Percentiles rank a stretch among this genome's conserved stretches.
Conservation (phyloP, 1,284 basidiomycete genomes). For the Chalciporus sp. region DNA sequence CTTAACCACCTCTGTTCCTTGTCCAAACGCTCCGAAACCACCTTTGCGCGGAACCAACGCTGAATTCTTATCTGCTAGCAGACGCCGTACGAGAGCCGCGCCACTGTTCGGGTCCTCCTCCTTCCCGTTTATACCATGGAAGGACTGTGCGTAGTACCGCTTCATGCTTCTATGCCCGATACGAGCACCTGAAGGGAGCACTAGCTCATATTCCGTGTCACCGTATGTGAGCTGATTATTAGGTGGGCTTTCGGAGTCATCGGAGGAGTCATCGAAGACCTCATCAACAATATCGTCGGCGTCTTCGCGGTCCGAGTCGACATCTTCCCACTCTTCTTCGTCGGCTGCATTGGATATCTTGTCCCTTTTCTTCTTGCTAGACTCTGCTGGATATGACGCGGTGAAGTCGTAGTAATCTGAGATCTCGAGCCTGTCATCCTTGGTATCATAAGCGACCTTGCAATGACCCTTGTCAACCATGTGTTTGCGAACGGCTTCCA, state of each 20-base stretch:
- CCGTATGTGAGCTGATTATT: slow-evolving; percentile 68
- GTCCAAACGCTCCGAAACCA: slow-evolving; percentile 83
- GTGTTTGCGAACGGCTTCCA: slow-evolving; percentile 89
- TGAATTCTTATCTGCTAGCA: slow-evolving; percentile 80
- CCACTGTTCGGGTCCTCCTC: slow-evolving; percentile 68
- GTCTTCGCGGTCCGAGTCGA: slow-evolving; percentile 49
- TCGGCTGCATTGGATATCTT: slow-evolving; percentile 16
- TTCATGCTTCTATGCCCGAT: slow-evolving; percentile 91
- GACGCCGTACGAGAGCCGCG: slow-evolving; percentile 70
- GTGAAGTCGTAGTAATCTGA: slow-evolving; percentile 96
- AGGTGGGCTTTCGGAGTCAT: slow-evolving; percentile 47
- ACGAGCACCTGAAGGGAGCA: slow-evolving; percentile 89
- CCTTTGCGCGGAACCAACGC: slow-evolving; percentile 84
- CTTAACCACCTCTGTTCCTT: slow-evolving; percentile 80
- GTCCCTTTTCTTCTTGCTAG: slow-evolving; percentile 36
- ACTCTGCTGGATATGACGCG: slow-evolving; percentile 71
- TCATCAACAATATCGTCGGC: slow-evolving; percentile 45
- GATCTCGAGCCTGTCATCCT: slow-evolving; percentile 82
- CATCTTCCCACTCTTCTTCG: slow-evolving; percentile 64
- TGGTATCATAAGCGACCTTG: slow-evolving; percentile 90
- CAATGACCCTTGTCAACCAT: slow-evolving; percentile 96
- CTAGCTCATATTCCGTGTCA: slow-evolving; percentile 85
- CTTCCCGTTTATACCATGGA: slow-evolving; percentile 45
- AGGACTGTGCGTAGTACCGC: slow-evolving; percentile 88
- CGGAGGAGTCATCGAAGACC: slow-evolving; percentile 43